Conservation (phyloP, 257 asterid genomes). For the Capsicum pubescens region DNA sequence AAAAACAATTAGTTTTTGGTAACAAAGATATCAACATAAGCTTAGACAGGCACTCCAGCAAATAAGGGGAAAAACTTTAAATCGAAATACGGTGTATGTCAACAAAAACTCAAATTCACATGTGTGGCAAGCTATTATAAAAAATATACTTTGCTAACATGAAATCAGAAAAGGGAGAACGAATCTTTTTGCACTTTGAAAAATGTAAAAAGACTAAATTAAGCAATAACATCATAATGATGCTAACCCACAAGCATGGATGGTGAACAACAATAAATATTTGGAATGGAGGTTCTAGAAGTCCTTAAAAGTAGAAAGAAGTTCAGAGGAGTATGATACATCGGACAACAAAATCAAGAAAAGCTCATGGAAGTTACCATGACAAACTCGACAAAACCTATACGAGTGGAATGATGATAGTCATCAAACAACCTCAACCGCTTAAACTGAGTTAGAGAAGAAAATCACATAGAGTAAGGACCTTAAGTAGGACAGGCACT, state of each 20-base stretch:
- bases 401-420: slow-evolving; percentile 94
- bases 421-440: slow-evolving; percentile 99
- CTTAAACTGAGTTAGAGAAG: slow-evolving; percentile 65
- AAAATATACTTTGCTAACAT: neutral
- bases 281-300: neutral
- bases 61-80: no score
- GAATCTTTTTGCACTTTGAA: neutral
- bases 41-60: no score
- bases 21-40: no score
- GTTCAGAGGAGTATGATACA: neutral
- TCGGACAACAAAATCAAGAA: slow-evolving; percentile 19
- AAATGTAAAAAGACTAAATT: no score
- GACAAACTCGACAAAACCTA: slow-evolving; percentile 94
- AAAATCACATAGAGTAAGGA: slow-evolving; percentile 21
- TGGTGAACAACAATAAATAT: neutral
- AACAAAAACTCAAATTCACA: no score
- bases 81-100: no score
- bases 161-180: neutral
- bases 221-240: neutral
- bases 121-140: neutral
- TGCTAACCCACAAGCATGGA: neutral
- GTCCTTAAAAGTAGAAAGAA: slow-evolving; percentile 5
- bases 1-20: no score
- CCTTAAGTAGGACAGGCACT: neutral
- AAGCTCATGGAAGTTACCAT: slow-evolving; percentile 59